Evolutionary conservation across 345 rosid species (phyloP), one percentile per base, ranked within the genome.

Genomic region (Salix suchowensis): DNA sequence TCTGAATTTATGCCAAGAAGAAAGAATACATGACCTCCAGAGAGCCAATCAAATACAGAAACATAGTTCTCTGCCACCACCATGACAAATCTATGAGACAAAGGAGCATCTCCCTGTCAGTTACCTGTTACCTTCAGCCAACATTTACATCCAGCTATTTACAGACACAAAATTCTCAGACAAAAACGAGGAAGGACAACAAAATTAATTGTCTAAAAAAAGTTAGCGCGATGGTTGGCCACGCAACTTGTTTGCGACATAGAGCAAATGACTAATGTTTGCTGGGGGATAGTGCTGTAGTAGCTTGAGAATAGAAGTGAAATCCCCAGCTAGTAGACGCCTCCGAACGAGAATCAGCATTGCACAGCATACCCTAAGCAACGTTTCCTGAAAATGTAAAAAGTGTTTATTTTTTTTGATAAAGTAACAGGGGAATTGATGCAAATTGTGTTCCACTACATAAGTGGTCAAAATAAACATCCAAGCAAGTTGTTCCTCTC

Each of bases 331-430:
- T 39, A 95, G 89, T n/a, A 95, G 81, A 52, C 98, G 94, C 69
- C 94, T 89, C 69, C 99, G 81, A 28, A 96, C 73, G 2, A 96
- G 88, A 81, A 96, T 88, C 79, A 96, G 85, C 99, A 96, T 96
- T 37, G 98, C 98, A 54, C 99, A 96, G 82, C 98, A 96, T 80
- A 96, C 74, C 72, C 99, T 89, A 15, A 96, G 93, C 77, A 96
- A 78, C 30, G 97, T 92, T 60, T 93, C 99, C 99, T 96, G 92
- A 85, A 86, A 58, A 80, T 34, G 23, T 23, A 11, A 39, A 30
- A 6, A 62, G 7, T 40, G 42, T 48, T 60, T n/a, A 14, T 58
- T 71, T 19, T 54, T 75, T 61, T 24, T 6, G n/a, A 65, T 16
- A 1, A 28, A 65, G 36, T 19, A 54, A 46, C 36, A 21, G 44